These are phyloP conservation scores for Taiozyma sp. DNA, from an alignment of 1,139 yeast species.

Conservation along the genomic window DNA sequence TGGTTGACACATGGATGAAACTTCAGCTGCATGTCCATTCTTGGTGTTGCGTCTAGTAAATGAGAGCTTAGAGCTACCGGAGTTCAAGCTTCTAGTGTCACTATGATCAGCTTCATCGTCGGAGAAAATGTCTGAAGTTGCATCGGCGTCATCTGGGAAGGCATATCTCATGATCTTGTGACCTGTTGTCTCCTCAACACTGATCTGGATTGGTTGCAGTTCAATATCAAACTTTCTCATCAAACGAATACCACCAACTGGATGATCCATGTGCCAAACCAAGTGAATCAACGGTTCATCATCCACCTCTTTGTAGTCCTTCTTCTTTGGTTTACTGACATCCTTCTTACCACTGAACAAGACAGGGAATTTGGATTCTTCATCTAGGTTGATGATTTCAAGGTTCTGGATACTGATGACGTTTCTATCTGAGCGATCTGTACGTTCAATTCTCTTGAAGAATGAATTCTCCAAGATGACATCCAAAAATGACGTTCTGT, in stretches of 20 bases:
- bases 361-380: conserved; percentile 65
- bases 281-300: conserved; percentile 36
- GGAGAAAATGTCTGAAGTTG: neutral
- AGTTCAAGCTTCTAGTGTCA: neutral
- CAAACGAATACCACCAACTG: conserved; percentile 66
- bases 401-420: conserved; percentile 55
- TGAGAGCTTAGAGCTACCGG: neutral
- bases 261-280: conserved; percentile 60
- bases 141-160: conserved; percentile 39
- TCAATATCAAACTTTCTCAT: conserved; percentile 49
- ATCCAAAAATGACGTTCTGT: conserved; percentile 65
- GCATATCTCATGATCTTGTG: conserved; percentile 49
- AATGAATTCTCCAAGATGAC: conserved; percentile 61
- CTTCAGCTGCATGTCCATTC: neutral
- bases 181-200: conserved; percentile 60
- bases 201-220: conserved; percentile 51
- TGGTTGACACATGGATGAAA: neutral
- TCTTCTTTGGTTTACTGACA: conserved; percentile 13
- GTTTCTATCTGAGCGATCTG: conserved; percentile 62
- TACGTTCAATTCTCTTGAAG: conserved; percentile 55
- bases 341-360: conserved; percentile 48
- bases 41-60: neutral
- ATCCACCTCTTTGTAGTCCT: conserved; percentile 9
- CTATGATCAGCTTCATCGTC: neutral
- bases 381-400: conserved; percentile 66